Percentiles rank a stretch among this genome's conserved stretches.
Evolutionary conservation across 192 early-diverging fungal species (phyloP).

Genomic region (Backusella tuberculispora): DNA sequence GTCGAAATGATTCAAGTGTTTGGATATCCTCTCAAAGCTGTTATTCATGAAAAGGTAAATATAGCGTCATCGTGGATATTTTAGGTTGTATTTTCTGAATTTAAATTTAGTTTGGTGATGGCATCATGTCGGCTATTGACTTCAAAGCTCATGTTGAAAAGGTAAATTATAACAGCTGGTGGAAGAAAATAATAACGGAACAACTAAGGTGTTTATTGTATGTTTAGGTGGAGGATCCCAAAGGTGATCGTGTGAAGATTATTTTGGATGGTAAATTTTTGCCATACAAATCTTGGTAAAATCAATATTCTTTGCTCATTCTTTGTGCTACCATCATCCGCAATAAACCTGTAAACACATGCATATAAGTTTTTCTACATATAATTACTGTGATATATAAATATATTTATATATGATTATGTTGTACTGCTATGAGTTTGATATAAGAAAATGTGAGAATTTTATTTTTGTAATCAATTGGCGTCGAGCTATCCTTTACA

Average conservation of each 20-base stretch:
- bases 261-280: conserved; percentile 51
- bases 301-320: no score
- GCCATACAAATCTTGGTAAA: conserved; percentile 44
- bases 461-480: no score
- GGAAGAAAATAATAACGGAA: neutral
- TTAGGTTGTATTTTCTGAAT: neutral
- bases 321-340: no score
- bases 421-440: no score
- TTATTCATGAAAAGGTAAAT: conserved; percentile 52
- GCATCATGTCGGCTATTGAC: conserved; percentile 55
- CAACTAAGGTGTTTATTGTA: neutral
- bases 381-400: no score
- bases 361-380: no score
- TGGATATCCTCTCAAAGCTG: conserved; percentile 48
- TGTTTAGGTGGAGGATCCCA: conserved; percentile 30
- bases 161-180: conserved; percentile 23
- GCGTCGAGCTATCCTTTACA: no score
- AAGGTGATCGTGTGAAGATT: conserved; percentile 45
- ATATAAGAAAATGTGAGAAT: no score
- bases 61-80: neutral
- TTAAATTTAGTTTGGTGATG: conserved; percentile 51
- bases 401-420: no score
- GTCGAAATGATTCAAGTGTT: conserved; percentile 51
- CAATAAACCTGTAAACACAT: no score
- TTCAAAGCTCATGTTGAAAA: conserved; percentile 46